Base-by-base conservation (phyloP, 495 filamentous ascomycete genomes). In the Symbiotaphrina buchneri region DNA sequence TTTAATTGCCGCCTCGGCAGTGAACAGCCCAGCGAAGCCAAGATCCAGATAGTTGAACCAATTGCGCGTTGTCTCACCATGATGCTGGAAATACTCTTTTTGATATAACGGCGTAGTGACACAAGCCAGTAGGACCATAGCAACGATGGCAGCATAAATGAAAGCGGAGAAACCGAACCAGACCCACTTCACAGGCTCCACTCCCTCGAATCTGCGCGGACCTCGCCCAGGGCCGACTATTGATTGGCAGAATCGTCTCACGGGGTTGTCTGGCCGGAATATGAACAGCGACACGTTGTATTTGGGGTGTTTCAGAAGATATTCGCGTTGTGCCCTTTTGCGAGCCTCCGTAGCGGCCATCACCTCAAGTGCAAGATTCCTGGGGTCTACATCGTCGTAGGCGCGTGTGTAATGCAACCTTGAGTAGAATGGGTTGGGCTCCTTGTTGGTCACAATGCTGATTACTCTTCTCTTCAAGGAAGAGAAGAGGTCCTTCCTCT, bases 11-110 rank as follows among this genome's bases (percentile, higher is more conserved):
- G 85, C 83, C 47, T 99, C 87, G 13, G 85, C 39, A 0, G 76
- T 74, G 52, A 99, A 99, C 15, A 95, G 46, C 6, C 71, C 53
- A 14, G 85, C 85, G 48, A 99, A 99, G 15, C 77, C 72, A 42
- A 85, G 57, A 50, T 99, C 87, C 5, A 77, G 74, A 55, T 75
- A 92, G 6, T 81, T 71, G 42, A 95, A 99, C 87, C 87, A 99
- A 41, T 82, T 84, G 36, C 59, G 28, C 19, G 21, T 59, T 25
- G 60, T 47, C 10, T 56, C 63, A 32, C 60, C 63, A 45, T 74
- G 58, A 2, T 35, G 49, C 17, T 54, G 34, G 40, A 84, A 85
- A 46, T 93, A 81, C 35, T 79, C 59, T 46, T 74, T 74, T 43
- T 95, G 87, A 44, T 84, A 95, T 11, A 95, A 55, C 1, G 87